A percentile compares a stretch with the other conserved stretches of the same genome.
Conservation (phyloP, 495 filamentous ascomycete species). For the Annulohypoxylon bovei region DNA sequence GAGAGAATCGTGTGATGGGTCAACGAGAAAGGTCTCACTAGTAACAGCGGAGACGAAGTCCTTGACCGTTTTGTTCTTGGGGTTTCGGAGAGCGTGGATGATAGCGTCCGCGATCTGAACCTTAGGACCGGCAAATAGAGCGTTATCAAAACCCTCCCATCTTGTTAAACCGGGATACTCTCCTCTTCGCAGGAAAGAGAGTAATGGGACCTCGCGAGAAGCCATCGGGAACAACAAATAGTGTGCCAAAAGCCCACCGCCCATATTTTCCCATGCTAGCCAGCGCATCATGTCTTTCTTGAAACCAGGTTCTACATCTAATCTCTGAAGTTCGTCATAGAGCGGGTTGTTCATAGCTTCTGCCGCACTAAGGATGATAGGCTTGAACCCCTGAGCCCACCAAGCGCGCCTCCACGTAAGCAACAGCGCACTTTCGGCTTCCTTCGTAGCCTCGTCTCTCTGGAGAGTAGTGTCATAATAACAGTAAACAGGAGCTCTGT, state of each 20-base stretch:
- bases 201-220: constrained; percentile 72
- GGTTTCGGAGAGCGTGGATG: constrained; percentile 66
- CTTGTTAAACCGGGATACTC: constrained; percentile 76
- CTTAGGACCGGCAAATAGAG: constrained; percentile 78
- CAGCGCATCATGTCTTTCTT: constrained; percentile 82
- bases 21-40: constrained; percentile 68
- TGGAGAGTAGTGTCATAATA: constrained; percentile 81
- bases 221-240: constrained; percentile 89
- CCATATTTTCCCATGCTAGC: constrained; percentile 95
- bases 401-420: constrained; percentile 91
- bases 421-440: constrained; percentile 80
- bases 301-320: constrained; percentile 61
- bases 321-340: constrained; percentile 73
- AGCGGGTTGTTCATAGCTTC: constrained; percentile 88
- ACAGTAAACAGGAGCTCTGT: constrained; percentile 86
- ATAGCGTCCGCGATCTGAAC: constrained; percentile 71
- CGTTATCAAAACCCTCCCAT: constrained; percentile 76
- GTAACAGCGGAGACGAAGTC: constrained; percentile 68
- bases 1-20: constrained; percentile 70
- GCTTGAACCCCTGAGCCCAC: constrained; percentile 92
- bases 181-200: constrained; percentile 77
- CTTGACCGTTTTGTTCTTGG: constrained; percentile 63
- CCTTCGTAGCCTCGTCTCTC: constrained; percentile 66
- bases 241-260: constrained; percentile 82
- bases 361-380: constrained; percentile 78